Base-by-base conservation (phyloP, 2,329 filamentous ascomycete species). In the Penicillium hordei region DNA sequence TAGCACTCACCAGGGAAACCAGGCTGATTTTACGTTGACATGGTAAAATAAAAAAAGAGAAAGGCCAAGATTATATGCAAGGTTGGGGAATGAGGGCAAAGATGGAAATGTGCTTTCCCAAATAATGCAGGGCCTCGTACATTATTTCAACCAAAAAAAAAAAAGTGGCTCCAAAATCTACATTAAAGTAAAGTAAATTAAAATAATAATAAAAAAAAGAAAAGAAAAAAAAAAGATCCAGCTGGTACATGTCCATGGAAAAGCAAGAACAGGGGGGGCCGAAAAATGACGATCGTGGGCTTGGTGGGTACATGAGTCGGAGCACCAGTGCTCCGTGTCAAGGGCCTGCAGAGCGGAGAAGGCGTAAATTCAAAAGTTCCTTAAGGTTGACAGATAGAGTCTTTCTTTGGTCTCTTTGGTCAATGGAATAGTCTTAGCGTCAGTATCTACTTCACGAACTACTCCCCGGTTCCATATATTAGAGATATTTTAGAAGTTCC, bases 221-320 rank as follows among this genome's bases (percentile, higher is more conserved):
- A 44, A 49, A 53, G 17, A 51, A 48, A 58, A 53, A 54, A 48
- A 48, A 60, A 53, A 54, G 31, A 54, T 56, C 43, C 60, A 62
- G 59, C 59, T 66, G 48, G 56, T 60, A 61, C 58, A 66, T 57
- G 60, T 64, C 65, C 65, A 68, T 68, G 64, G 65, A 62, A 65
- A 66, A 64, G 64, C 44, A 68, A 65, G 65, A 68, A 68, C 65
- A 65, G 64, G 65, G 65, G 60, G 65, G 63, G 62, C 65, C 62
- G 57, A 66, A 68, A 67, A 68, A 67, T 68, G 65, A 67, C 64
- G 65, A 68, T 68, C 65, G 65, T 65, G 64, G 64, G 48, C 34
- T 27, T 48, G 25, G 54, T 67, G 65, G 65, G 40, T 61, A 65
- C 45, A 44, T 43, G 15, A 43, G 38, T 52, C 56, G 38, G 40